A percentile compares a stretch with the other conserved stretches of the same genome.
These are phyloP conservation scores for Hemisphaericaspora lyxosophila DNA, from an alignment of 1,139 yeast species.

Conservation along the genomic window DNA sequence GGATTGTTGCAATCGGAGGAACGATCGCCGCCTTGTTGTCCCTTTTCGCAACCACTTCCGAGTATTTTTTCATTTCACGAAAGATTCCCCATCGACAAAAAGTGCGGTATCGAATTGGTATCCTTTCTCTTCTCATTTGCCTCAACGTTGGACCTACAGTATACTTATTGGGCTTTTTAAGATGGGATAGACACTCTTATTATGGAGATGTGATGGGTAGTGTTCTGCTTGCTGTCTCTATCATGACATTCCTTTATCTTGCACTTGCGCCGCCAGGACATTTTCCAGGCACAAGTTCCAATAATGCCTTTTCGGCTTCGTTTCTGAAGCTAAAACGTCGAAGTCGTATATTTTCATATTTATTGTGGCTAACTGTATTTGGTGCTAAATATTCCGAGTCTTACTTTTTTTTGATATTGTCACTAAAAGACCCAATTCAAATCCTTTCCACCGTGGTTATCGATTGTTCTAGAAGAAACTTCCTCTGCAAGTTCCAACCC, in stretches of 20 bases:
- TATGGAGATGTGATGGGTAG: conserved; percentile 54
- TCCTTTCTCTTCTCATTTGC: conserved; percentile 42
- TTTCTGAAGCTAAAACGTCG: conserved; percentile 55
- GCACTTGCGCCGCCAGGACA: conserved; percentile 53
- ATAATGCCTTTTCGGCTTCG: conserved; percentile 9
- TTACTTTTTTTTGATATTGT: conserved; percentile 74
- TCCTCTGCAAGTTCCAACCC: conserved; percentile 62
- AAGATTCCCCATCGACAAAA: conserved; percentile 66
- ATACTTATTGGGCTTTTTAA: conserved; percentile 56
- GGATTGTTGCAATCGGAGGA: conserved; percentile 64
- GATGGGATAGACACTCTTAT: conserved; percentile 49
- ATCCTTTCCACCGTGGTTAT: conserved; percentile 61
- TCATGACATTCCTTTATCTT: conserved; percentile 60
- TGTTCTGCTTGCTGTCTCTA: conserved; percentile 58
- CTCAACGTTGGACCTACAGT: conserved; percentile 63
- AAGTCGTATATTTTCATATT: conserved; percentile 55
- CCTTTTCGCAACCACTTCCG: conserved; percentile 60
- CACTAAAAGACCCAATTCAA: conserved; percentile 75
- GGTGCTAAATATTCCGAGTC: conserved; percentile 76
- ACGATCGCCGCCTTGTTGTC: conserved; percentile 64
- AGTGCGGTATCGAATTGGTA: conserved; percentile 41
- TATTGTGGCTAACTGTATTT: conserved; percentile 70
- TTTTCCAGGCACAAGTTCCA: conserved; percentile 34
- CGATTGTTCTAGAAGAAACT: conserved; percentile 56
- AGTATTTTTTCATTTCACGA: conserved; percentile 65